phyloP scores from a whole-genome alignment of 345 rosid species.

The Rubroshorea leprosula region DNA sequence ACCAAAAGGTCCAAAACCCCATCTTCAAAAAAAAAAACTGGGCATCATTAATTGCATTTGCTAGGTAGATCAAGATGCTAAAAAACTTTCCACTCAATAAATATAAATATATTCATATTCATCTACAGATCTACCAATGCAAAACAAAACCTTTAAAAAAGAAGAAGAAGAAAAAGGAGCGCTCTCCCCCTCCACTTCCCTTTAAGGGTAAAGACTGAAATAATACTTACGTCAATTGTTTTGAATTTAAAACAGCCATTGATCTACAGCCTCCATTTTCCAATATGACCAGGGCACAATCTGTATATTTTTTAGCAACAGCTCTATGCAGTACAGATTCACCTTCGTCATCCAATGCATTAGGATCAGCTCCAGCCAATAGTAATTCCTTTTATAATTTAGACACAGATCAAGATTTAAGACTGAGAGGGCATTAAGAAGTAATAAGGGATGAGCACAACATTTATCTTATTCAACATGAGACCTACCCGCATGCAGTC shows the following conservation, averaged over 20 bases:
- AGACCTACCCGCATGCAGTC: slow-evolving; percentile 94
- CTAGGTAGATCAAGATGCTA: background rate
- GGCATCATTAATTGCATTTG: background rate
- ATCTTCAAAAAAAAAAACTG: too few relatives aligned
- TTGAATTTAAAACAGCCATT: slow-evolving; percentile 74
- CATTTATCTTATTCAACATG: slow-evolving; percentile 8
- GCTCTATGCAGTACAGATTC: slow-evolving; percentile 96
- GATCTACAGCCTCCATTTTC: slow-evolving; percentile 88
- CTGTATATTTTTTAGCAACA: slow-evolving; percentile 79
- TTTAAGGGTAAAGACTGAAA: background rate
- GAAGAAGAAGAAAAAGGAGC: background rate
- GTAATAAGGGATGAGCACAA: background rate
- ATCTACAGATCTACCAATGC: too few relatives aligned
- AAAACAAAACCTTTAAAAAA: too few relatives aligned
- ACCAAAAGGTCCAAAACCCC: too few relatives aligned
- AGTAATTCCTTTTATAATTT: slow-evolving; percentile 64
- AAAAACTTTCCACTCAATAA: too few relatives aligned
- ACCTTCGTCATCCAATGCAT: slow-evolving; percentile 95
- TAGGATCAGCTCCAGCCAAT: slow-evolving; percentile 97
- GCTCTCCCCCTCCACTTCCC: background rate
- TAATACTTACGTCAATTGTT: slow-evolving; percentile 66
- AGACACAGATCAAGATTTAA: slow-evolving; percentile 9
- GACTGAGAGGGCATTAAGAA: slow-evolving; percentile 6
- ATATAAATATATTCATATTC: too few relatives aligned
- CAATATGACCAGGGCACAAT: slow-evolving; percentile 85